Conservation (phyloP, 306 rosid species). For the Sicyos baderoa region DNA sequence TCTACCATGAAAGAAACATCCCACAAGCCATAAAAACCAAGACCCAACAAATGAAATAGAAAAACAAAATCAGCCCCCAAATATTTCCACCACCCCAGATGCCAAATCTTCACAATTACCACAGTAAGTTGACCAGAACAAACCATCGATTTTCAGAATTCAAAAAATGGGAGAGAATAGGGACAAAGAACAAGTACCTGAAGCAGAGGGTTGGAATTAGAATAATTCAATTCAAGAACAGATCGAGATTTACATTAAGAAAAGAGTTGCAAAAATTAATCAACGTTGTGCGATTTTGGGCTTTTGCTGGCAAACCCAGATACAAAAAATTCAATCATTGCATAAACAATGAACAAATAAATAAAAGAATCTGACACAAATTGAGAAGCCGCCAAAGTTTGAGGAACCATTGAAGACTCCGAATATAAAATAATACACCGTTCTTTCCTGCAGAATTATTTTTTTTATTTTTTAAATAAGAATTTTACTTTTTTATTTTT, state of each 20-base stretch:
- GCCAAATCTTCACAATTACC: background rate
- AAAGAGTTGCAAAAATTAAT: slow-evolving; percentile 1
- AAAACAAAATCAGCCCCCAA: background rate
- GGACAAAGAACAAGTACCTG: background rate
- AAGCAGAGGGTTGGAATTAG: slow-evolving; percentile 4
- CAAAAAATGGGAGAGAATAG: background rate
- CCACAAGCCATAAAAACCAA: background rate
- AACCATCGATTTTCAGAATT: background rate
- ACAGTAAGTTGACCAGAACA: background rate
- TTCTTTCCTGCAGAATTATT: background rate
- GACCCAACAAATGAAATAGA: background rate
- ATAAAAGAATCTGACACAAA: background rate
- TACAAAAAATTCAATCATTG: background rate
- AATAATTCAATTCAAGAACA: slow-evolving; percentile 4
- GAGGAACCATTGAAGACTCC: background rate
- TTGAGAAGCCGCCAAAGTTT: slow-evolving; percentile 12
- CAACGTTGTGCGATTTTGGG: slow-evolving; percentile 6
- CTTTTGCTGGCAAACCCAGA: slow-evolving; percentile 15
- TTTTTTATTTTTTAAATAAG: background rate
- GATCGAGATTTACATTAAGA: slow-evolving; percentile 10
- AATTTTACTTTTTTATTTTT: background rate
- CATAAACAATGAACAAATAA: slow-evolving; percentile 12
- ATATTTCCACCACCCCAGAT: background rate
- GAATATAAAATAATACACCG: background rate
- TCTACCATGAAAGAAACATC: background rate